Evolutionary conservation across 192 early-diverging fungal genomes (phyloP), one percentile per base, ranked within the genome.

Genomic region (Gaertneriomyces semiglobifer): DNA sequence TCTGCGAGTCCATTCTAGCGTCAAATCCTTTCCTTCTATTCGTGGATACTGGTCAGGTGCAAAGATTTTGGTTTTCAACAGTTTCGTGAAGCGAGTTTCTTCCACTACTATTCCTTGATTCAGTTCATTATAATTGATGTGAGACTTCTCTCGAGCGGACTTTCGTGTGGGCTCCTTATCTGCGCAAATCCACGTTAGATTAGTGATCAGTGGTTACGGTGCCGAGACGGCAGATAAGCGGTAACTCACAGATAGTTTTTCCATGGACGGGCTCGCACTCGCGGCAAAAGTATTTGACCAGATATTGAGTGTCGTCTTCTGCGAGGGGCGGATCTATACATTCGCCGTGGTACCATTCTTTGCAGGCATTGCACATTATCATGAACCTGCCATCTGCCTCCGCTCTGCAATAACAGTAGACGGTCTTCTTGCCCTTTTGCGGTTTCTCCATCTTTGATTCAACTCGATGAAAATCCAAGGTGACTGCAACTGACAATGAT

Each of bases 91-190:
- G 61, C 91, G 90, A 58, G 85, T 82, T 65, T 91, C 86, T 60
- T 93, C 89, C 7, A 88, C 90, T 19, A 66, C 58, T 5, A 56
- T 77, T 1, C 88, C 91, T 47, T 93, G 86, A 56, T 92, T 88
- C 47, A 93, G 74, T 65, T 90, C 88, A 42, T 85, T 91, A 78
- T 95, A 95, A 72, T 95, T 89, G 44, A 95, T 79, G 14, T 81
- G 65, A 53, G 65, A 61, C 65, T n/a, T 25, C 38, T 76, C 65
- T 62, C 79, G 57, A 56, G 56, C 65, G 44, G 74, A 71, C 55
- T 64, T 71, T 19, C 69, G 52, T 44, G 61, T 71, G 52, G 69
- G 69, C 46, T 71, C 69, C 44, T 58, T 64, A 50, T 56, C 68
- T 69, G 53, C 12, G 14, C 7, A 69, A 55, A 11, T 53, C 1